Percentiles rank a stretch among this genome's conserved stretches.
phyloP scores from a whole-genome alignment of 202 grass and related monocot species.

The Digitaria exilis region DNA sequence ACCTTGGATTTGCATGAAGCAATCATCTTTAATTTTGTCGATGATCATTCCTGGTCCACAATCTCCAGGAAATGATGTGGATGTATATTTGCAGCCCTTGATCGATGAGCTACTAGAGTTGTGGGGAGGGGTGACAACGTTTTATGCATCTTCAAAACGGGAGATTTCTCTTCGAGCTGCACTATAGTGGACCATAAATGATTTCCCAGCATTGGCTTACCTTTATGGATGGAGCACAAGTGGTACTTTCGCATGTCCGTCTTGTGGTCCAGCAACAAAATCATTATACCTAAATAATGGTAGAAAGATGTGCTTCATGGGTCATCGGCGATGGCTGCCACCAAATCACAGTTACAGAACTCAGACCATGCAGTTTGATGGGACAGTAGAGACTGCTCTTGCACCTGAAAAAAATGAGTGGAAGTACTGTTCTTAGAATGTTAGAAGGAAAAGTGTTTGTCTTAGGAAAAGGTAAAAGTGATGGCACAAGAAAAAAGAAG shows the following conservation, averaged over 20 bases:
- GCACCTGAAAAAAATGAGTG: no score
- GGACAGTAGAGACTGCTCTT: no score
- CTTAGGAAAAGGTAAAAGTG: no score
- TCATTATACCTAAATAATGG: no score
- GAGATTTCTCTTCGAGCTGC: conserved; percentile 1
- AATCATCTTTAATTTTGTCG: conserved; percentile 33
- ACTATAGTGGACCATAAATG: conserved; percentile 37
- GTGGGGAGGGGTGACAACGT: neutral
- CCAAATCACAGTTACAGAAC: no score
- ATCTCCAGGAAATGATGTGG: conserved; percentile 25
- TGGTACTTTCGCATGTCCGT: neutral
- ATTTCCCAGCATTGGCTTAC: conserved; percentile 31
- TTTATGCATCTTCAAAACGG: neutral
- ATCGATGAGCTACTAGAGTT: conserved; percentile 1
- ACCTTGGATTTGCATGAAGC: conserved; percentile 45
- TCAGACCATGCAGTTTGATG: no score
- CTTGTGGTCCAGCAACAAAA: neutral
- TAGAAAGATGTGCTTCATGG: no score
- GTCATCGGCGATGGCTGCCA: no score
- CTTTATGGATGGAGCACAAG: conserved; percentile 17
- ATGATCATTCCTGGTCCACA: conserved; percentile 35
- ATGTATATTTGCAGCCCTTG: conserved; percentile 22
- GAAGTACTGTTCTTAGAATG: no score
- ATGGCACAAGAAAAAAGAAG: no score
- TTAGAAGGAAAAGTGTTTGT: no score